Conservation (phyloP, 176 grass and related monocot species). For the Olyra latifolia region DNA sequence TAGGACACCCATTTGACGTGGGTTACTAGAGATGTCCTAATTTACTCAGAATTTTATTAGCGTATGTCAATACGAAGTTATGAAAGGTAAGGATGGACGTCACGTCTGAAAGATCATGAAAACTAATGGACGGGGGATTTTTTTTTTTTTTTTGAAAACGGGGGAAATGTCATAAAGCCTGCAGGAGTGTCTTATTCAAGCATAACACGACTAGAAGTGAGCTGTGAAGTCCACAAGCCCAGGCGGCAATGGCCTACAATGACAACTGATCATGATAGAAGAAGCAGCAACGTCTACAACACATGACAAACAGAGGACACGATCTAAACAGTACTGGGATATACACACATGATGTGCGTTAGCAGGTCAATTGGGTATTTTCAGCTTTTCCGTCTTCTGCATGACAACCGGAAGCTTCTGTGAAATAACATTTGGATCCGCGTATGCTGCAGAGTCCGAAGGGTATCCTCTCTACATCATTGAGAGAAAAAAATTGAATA, state of each 20-base stretch:
- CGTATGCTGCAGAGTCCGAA: conserved; percentile 59
- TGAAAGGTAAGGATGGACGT: too few relatives aligned
- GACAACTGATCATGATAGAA: not conserved
- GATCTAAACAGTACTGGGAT: not conserved
- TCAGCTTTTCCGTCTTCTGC: conserved; percentile 71
- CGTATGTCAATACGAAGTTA: too few relatives aligned
- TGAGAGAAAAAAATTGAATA: not conserved
- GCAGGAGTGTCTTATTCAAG: not conserved
- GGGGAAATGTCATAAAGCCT: not conserved
- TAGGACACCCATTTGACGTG: too few relatives aligned
- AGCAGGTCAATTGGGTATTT: conserved; percentile 47
- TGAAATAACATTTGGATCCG: conserved; percentile 71
- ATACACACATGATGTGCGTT: not conserved
- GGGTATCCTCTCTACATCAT: conserved; percentile 65
- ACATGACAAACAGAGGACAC: not conserved
- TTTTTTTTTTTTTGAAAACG: too few relatives aligned
- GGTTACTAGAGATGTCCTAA: too few relatives aligned
- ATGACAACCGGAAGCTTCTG: conserved; percentile 65
- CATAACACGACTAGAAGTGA: not conserved
- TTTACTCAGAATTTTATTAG: too few relatives aligned
- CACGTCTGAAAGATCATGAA: too few relatives aligned
- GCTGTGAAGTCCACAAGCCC: not conserved
- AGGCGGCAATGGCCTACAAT: not conserved
- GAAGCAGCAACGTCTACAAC: conserved; percentile 5
- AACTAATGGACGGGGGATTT: too few relatives aligned